Conservation (phyloP, 257 asterid genomes). For the Pogostemon cablin region DNA sequence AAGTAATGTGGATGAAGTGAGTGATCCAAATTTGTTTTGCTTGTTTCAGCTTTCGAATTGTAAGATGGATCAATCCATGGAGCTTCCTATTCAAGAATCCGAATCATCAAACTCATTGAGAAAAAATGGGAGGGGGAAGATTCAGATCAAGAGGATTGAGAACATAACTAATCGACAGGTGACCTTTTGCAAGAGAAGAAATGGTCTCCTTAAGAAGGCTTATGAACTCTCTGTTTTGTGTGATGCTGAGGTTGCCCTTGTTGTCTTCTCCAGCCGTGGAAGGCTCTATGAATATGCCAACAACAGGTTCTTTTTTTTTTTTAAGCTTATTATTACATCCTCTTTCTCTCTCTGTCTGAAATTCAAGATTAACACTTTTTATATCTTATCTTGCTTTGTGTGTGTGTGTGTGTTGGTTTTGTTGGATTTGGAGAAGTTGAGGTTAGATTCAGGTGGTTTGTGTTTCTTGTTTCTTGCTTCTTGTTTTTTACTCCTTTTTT, state of each 20-base stretch:
- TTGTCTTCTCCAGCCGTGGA: conserved; percentile 87
- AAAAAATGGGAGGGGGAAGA: conserved; percentile 76
- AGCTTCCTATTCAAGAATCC: conserved; percentile 52
- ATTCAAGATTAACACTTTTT: too few species aligned
- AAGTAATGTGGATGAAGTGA: not conserved
- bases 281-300: conserved; percentile 85
- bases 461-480: too few species aligned
- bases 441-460: too few species aligned
- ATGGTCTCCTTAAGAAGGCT: conserved; percentile 86
- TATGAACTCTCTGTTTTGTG: conserved; percentile 84
- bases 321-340: not conserved
- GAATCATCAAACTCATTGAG: conserved; percentile 54
- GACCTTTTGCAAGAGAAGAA: conserved; percentile 85
- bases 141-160: conserved; percentile 86
- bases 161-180: conserved; percentile 89
- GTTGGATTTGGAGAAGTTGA: not conserved
- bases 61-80: conserved; percentile 40
- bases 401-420: conserved; percentile 15
- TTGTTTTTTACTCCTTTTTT: too few species aligned
- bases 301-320: conserved; percentile 47
- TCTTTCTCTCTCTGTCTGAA: not conserved
- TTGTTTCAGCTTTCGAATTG: conserved; percentile 48
- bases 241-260: conserved; percentile 91
- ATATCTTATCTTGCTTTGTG: too few species aligned
- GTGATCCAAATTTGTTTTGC: conserved; percentile 38